A percentile compares a stretch with the other conserved stretches of the same genome.
phyloP scores from a whole-genome alignment of 257 asterid species.

The Verbascum thapsus region DNA sequence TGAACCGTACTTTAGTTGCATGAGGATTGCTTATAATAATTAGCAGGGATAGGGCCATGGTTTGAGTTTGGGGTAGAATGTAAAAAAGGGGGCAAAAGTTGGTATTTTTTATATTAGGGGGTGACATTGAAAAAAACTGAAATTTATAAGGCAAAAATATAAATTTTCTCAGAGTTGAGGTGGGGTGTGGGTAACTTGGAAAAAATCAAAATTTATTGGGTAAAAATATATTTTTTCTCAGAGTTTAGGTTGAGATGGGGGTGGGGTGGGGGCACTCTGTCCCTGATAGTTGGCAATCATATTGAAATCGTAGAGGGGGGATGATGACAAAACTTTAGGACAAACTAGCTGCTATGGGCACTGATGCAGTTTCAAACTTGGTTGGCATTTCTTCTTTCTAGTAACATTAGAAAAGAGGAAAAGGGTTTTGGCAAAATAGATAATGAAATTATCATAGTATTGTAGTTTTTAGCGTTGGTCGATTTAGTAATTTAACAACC shows the following conservation, averaged over 20 bases:
- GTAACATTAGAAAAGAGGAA: background rate
- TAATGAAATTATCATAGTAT: background rate
- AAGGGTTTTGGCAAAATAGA: background rate
- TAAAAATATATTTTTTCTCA: too few species aligned
- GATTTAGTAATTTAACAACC: constrained; percentile 15
- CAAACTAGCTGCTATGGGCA: constrained; percentile 4
- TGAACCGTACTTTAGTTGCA: constrained; percentile 12
- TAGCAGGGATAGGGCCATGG: too few species aligned
- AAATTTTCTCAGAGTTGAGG: too few species aligned
- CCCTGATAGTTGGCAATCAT: background rate
- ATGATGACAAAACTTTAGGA: background rate
- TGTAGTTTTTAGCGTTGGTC: background rate
- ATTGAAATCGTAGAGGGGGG: background rate
- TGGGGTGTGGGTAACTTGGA: too few species aligned
- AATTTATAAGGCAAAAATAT: too few species aligned
- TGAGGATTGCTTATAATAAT: background rate
- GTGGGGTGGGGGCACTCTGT: too few species aligned
- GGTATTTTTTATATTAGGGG: too few species aligned
- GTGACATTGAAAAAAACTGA: too few species aligned
- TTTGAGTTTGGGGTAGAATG: too few species aligned
- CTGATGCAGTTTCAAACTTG: constrained; percentile 7
- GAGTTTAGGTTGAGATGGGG: too few species aligned
- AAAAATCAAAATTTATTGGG: too few species aligned
- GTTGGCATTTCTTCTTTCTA: constrained; percentile 18
- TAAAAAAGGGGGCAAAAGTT: too few species aligned